phyloP scores from a whole-genome alignment of 768 basidiomycete species.

The Boletales sp. region DNA sequence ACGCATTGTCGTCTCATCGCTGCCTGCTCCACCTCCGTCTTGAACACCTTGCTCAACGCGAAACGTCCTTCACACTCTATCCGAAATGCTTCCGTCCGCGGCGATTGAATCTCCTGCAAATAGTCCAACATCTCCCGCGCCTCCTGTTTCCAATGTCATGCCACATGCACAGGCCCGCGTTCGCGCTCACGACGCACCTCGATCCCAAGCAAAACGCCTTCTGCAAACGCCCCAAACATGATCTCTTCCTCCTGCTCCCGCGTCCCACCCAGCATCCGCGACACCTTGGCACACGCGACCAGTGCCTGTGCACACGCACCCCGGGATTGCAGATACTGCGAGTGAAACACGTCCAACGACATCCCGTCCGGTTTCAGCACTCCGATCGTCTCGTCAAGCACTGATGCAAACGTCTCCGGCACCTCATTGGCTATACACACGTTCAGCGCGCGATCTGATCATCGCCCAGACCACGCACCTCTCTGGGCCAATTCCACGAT shows the following conservation, averaged over 20 bases:
- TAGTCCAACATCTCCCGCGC: conserved; percentile 47
- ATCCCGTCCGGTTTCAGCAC: conserved; percentile 55
- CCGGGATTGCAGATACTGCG: conserved; percentile 69
- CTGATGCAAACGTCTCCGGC: conserved; percentile 44
- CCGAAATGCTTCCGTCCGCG: conserved; percentile 60
- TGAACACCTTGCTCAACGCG: conserved; percentile 65
- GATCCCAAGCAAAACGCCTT: conserved; percentile 42
- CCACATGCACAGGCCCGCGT: background rate
- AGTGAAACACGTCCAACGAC: conserved; percentile 65
- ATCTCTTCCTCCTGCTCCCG: conserved; percentile 58
- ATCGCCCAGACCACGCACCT: conserved; percentile 35
- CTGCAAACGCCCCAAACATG: conserved; percentile 46
- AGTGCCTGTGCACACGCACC: conserved; percentile 48
- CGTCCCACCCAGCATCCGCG: conserved; percentile 43
- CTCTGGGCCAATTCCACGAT: conserved; percentile 58
- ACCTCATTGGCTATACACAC: conserved; percentile 28
- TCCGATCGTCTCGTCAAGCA: conserved; percentile 46
- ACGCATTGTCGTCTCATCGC: conserved; percentile 31
- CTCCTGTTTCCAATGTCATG: conserved; percentile 36
- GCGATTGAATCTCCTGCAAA: conserved; percentile 47
- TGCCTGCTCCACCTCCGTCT: conserved; percentile 47
- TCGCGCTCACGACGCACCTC: conserved; percentile 36
- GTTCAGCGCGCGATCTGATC: too few species aligned
- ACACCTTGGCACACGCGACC: conserved; percentile 62
- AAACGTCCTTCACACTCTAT: conserved; percentile 51